A percentile compares a stretch with the other conserved stretches of the same genome.
These are phyloP conservation scores for Exophiala sideris DNA, from an alignment of 2,329 filamentous ascomycete species.

Conservation along the genomic window DNA sequence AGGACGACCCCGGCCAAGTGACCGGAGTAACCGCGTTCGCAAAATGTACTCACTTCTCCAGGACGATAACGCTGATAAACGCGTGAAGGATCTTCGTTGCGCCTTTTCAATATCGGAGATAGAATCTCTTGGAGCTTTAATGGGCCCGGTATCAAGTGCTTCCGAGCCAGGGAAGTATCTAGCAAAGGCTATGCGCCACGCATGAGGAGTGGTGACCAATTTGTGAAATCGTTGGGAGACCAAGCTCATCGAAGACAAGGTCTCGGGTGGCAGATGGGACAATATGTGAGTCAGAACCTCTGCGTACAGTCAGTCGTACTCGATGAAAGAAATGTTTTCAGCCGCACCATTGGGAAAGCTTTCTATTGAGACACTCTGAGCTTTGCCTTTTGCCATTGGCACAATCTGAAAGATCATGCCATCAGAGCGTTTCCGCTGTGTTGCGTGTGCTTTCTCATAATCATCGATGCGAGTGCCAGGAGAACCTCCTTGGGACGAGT, in stretches of 20 bases:
- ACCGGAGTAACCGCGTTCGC: constrained; percentile 77
- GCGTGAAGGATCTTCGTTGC: constrained; percentile 74
- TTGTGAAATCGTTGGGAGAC: constrained; percentile 85
- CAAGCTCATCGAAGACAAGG: constrained; percentile 75
- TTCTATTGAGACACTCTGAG: constrained; percentile 49
- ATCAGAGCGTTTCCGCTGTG: constrained; percentile 37
- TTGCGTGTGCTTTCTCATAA: constrained; percentile 50
- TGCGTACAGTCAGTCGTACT: constrained; percentile 41
- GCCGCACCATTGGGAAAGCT: constrained; percentile 75
- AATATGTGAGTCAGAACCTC: constrained; percentile 90
- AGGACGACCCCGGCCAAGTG: constrained; percentile 77
- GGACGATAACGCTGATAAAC: constrained; percentile 78
- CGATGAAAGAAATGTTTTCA: not conserved
- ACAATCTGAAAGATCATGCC: constrained; percentile 53
- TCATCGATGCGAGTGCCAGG: constrained; percentile 52
- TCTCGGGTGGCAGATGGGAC: constrained; percentile 82
- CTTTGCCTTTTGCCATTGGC: constrained; percentile 41
- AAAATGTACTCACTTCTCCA: constrained; percentile 96
- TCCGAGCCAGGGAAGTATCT: constrained; percentile 82
- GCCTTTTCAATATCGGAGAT: constrained; percentile 51
- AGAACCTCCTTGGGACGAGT: constrained; percentile 37
- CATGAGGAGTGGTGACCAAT: constrained; percentile 84
- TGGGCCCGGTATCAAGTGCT: constrained; percentile 43
- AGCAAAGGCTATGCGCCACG: constrained; percentile 88
- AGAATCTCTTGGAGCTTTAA: constrained; percentile 36